Base-by-base conservation (phyloP, 2,329 filamentous ascomycete genomes). In the Penicillium sclerotiorum region DNA sequence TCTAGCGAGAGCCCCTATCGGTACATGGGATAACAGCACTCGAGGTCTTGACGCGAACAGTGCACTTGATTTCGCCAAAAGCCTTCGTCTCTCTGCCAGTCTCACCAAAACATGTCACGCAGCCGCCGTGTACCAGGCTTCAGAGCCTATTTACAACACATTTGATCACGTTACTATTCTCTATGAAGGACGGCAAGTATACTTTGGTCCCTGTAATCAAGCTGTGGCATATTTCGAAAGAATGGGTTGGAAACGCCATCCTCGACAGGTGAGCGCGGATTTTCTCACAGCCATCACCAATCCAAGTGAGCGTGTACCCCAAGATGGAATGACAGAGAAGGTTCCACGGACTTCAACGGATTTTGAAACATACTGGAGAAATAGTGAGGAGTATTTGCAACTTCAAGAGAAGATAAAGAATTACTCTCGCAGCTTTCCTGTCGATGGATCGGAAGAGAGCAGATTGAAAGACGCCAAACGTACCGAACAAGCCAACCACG, bases 161-260 rank as follows among this genome's bases (percentile, higher is more conserved):
- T 87, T 90, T 75, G 87, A 91, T 65, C 90, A 90, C 66, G 86
- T 90, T 2, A 69, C 90, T 13, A 79, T 90, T 15, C 87, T 90
- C 36, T 85, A 90, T 53, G 75, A 83, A 53, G 88, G 88, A 0
- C 80, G 82, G 1, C 80, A 83, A 66, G 77, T 86, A 41, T 88
- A 79, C 65, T 80, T 81, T 57, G 85, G 85, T 0, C 80, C 77
- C 1, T 75, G 77, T 1, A 66, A 70, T 9, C 75, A 80, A 28
- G 85, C 85, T 1, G 80, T 77, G 50, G 69, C 74, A 17, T 88
- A 86, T 64, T 87, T 88, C 60, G 77, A 83, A 57, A 76, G 81
- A 22, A 71, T 87, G 11, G 85, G 84, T 8, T 86, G 82, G 59
- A 62, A 80, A 23, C 80, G 75, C 44, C 78, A 79, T 0, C 74